Conservation (phyloP, 805 yeast genomes). For the Cephaloascus fragrans region DNA sequence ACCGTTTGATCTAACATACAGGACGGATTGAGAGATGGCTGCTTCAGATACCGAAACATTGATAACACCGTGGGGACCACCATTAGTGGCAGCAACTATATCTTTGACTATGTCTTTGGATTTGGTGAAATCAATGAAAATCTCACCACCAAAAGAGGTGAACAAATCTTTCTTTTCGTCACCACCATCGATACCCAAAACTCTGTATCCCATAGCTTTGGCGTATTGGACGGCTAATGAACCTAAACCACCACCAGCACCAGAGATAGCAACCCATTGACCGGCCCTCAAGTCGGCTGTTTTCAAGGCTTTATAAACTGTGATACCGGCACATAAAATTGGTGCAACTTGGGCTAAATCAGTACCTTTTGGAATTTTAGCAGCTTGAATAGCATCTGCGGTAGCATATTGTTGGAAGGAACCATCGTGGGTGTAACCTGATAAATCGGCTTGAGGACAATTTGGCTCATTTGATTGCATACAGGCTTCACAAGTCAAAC, state of each 20-base stretch:
- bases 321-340: conserved; percentile 58
- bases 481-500: conserved; percentile 10
- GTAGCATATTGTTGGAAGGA: conserved; percentile 61
- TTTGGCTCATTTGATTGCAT: conserved; percentile 28
- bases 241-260: conserved; percentile 82
- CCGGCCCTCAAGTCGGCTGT: conserved; percentile 50
- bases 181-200: conserved; percentile 68
- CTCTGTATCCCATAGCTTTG: conserved; percentile 64
- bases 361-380: conserved; percentile 44
- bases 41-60: conserved; percentile 42
- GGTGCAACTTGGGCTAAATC: conserved; percentile 52
- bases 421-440: conserved; percentile 71
- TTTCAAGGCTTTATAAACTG: conserved; percentile 60
- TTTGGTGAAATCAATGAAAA: conserved; percentile 44
- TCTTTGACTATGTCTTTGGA: conserved; percentile 40
- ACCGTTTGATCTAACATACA: conserved; percentile 22
- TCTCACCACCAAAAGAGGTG: conserved; percentile 54
- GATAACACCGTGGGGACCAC: conserved; percentile 48
- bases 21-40: conserved; percentile 37
- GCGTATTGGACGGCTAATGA: conserved; percentile 70
- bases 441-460: conserved; percentile 58
- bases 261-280: conserved; percentile 67
- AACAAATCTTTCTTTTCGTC: conserved; percentile 49
- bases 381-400: conserved; percentile 57
- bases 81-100: conserved; percentile 36